Conservation (phyloP, 805 yeast genomes). For the Cyberlindnera japonica region DNA sequence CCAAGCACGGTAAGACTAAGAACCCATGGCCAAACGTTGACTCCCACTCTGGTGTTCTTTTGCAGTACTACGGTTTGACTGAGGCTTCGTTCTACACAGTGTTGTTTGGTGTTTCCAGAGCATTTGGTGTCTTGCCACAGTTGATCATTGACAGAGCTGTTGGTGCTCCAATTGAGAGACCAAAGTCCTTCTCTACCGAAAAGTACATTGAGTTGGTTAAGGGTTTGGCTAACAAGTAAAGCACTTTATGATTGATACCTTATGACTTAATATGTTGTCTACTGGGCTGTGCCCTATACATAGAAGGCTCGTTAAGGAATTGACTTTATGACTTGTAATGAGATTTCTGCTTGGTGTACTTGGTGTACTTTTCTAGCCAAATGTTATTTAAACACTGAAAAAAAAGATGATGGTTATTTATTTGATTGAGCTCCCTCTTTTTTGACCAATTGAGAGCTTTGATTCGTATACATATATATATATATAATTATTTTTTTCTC, state of each 20-base stretch:
- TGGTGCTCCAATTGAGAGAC: slow-evolving; percentile 83
- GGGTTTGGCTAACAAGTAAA: slow-evolving; percentile 29
- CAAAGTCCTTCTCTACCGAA: slow-evolving; percentile 91
- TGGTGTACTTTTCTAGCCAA: too few relatives aligned
- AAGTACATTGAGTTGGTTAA: slow-evolving; percentile 82
- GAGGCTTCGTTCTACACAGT: slow-evolving; percentile 84
- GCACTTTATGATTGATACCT: not conserved
- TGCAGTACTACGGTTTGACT: slow-evolving; percentile 81
- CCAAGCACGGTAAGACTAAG: slow-evolving; percentile 85
- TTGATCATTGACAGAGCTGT: slow-evolving; percentile 80
- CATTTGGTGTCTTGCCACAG: slow-evolving; percentile 83
- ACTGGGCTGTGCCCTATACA: not conserved
- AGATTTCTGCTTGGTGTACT: too few relatives aligned
- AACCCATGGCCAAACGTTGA: slow-evolving; percentile 94
- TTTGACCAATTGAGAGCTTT: too few relatives aligned
- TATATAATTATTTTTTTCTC: too few relatives aligned
- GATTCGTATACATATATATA: too few relatives aligned
- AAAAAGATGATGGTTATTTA: not conserved
- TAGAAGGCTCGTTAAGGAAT: not conserved
- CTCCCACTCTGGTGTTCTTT: slow-evolving; percentile 80
- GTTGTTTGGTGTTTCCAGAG: slow-evolving; percentile 82
- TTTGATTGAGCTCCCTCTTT: too few relatives aligned
- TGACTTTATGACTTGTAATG: slow-evolving; percentile 12
- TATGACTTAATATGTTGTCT: not conserved
- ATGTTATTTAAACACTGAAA: not conserved